Percentiles rank a stretch among this genome's conserved stretches.
phyloP scores from a whole-genome alignment of 2,329 filamentous ascomycete species.

The Thermomyces lanuginosus region DNA sequence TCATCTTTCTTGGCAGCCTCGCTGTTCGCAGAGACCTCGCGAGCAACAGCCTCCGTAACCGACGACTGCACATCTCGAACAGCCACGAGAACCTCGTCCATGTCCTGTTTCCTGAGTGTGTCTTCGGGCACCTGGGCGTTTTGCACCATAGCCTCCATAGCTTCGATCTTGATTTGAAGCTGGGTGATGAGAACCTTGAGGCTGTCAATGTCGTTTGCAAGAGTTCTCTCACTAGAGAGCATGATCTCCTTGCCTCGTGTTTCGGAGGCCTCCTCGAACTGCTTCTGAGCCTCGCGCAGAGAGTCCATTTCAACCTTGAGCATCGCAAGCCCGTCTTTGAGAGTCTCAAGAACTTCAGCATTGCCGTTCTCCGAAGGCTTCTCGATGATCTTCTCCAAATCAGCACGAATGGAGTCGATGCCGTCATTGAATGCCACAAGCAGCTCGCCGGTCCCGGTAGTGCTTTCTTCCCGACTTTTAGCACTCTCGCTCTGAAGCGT shows the following conservation, averaged over 20 bases:
- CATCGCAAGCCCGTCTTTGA: conserved; percentile 64
- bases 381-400: conserved; percentile 57
- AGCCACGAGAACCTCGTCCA: conserved; percentile 31
- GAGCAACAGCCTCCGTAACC: conserved; percentile 36
- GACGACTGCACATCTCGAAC: conserved; percentile 41
- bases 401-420: conserved; percentile 56
- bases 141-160: conserved; percentile 41
- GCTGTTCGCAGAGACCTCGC: conserved; percentile 25
- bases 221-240: conserved; percentile 37
- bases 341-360: conserved; percentile 74
- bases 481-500: conserved; percentile 35
- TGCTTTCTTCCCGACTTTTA: conserved; percentile 37
- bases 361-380: conserved; percentile 71
- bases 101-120: conserved; percentile 30
- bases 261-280: conserved; percentile 35
- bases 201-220: conserved; percentile 62
- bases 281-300: conserved; percentile 43
- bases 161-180: conserved; percentile 68
- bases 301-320: conserved; percentile 64
- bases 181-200: conserved; percentile 71
- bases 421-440: conserved; percentile 50
- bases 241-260: conserved; percentile 40
- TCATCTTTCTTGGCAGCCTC: conserved; percentile 61
- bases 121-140: conserved; percentile 23
- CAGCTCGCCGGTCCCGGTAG: conserved; percentile 40